Evolutionary conservation across 306 rosid genomes (phyloP), one percentile per base, ranked within the genome.

Genomic region (Dicorynia guianensis): DNA sequence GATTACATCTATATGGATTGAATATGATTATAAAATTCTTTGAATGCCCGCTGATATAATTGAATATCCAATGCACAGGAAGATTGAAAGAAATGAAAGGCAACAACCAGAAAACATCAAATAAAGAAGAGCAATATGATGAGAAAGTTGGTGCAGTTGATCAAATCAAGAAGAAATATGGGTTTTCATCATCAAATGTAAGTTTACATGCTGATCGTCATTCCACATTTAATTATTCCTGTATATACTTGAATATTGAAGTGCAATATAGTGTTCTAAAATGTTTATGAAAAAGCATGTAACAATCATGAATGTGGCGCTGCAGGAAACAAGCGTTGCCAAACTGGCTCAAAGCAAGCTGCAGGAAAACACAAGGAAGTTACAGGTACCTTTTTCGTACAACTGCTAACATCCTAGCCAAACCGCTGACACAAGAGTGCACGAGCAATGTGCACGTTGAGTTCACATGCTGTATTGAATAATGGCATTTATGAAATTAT

Each of bases 141-240:
- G 89, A 84, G 59, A 87, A 87, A 78, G 63, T 60, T 52, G 90
- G 80, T 17, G 34, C 88, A 25, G 84, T 94, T 34, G 88, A 89
- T 83, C 90, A 92, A 77, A 92, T 90, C 63, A 92, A 92, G 92
- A 88, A 56, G 85, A 88, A 68, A 89, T 92, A 94, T 35, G 96
- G 98, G 54, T 90, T 85, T 46, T 72, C 93, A 44, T 82, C 86
- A 0, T 80, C 89, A 49, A 75, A 67, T 67, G 97, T 90, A 84
- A 84, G 95, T 52, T 74, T 67, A n/a, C 30, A 1, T 25, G 30
- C 30, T 25, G 30, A 25, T 25, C 30, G 30, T 25, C 69, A 34
- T 60, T 62, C 59, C 18, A 36, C 44, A 7, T 25, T 7, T 9
- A 59, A 67, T 30, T 42, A 30, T 49, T 46, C 81, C 30, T 44